These are phyloP conservation scores for Sextonia rubra DNA, from an alignment of 164 flowering plant genomes.

Conservation along the genomic window DNA sequence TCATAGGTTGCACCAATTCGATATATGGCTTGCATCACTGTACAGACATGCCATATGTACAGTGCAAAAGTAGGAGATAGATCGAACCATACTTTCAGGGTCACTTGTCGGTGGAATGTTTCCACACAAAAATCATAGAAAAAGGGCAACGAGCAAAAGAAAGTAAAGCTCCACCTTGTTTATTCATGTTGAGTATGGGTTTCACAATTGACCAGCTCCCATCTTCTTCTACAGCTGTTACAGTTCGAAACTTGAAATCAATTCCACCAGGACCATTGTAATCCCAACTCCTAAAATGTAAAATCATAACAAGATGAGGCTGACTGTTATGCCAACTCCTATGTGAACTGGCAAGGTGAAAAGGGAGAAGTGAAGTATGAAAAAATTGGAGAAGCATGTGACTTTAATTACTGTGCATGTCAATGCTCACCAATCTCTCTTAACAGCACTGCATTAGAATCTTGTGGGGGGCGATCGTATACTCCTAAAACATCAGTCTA, in stretches of 20 bases:
- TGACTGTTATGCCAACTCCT: neutral
- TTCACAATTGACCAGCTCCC: conserved; percentile 82
- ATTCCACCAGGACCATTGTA: conserved; percentile 8
- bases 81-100: neutral
- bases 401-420: neutral
- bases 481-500: conserved; percentile 98
- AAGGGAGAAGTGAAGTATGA: neutral
- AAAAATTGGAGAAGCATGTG: neutral
- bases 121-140: neutral
- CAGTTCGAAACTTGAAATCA: conserved; percentile 2
- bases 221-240: conserved; percentile 73
- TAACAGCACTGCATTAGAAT: conserved; percentile 67
- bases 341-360: neutral
- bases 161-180: conserved; percentile 39
- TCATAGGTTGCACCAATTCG: neutral
- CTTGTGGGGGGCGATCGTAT: conserved; percentile 86
- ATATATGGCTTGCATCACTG: neutral
- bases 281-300: neutral
- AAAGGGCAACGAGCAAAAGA: neutral
- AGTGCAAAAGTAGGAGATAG: neutral
- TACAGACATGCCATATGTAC: neutral
- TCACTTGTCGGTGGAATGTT: neutral
- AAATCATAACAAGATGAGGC: neutral
- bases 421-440: conserved; percentile 71
- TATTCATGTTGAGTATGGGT: conserved; percentile 46